Conservation (phyloP, 2,329 filamentous ascomycete genomes). For the Huntiella moniliformis region DNA sequence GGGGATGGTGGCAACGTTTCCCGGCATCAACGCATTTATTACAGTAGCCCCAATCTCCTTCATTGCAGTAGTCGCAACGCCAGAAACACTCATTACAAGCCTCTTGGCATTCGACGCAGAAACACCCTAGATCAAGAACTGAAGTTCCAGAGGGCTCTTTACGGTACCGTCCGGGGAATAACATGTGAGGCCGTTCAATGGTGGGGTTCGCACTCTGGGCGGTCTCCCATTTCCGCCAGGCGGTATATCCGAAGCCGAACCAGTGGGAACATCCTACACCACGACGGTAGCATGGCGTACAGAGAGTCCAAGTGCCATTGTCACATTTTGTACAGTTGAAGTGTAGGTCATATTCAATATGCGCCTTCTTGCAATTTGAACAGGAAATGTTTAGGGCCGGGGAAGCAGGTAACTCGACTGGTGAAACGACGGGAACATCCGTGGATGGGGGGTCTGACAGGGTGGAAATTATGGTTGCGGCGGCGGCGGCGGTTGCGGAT, state of each 20-base stretch:
- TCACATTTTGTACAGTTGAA: conserved; percentile 62
- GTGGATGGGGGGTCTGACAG: not conserved
- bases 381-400: conserved; percentile 57
- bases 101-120: conserved; percentile 58
- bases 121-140: conserved; percentile 58
- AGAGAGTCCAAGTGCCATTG: conserved; percentile 58
- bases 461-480: not conserved
- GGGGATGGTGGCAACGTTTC: conserved; percentile 59
- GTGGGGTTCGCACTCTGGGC: conserved; percentile 19
- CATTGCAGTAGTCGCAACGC: conserved; percentile 73
- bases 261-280: conserved; percentile 67
- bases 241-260: conserved; percentile 69
- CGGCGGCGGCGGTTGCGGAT: too few relatives aligned
- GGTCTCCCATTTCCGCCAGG: conserved; percentile 47
- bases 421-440: too few relatives aligned
- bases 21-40: conserved; percentile 73
- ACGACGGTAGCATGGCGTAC: conserved; percentile 58
- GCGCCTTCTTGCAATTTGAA: conserved; percentile 44
- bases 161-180: conserved; percentile 38
- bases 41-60: conserved; percentile 91
- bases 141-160: conserved; percentile 18
- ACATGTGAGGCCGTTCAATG: conserved; percentile 34
- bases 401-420: not conserved
- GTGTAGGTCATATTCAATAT: conserved; percentile 74
- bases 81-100: conserved; percentile 75